These are phyloP conservation scores for Penicillium psychrofluorescens DNA, from an alignment of 495 filamentous ascomycete genomes.

Conservation along the genomic window DNA sequence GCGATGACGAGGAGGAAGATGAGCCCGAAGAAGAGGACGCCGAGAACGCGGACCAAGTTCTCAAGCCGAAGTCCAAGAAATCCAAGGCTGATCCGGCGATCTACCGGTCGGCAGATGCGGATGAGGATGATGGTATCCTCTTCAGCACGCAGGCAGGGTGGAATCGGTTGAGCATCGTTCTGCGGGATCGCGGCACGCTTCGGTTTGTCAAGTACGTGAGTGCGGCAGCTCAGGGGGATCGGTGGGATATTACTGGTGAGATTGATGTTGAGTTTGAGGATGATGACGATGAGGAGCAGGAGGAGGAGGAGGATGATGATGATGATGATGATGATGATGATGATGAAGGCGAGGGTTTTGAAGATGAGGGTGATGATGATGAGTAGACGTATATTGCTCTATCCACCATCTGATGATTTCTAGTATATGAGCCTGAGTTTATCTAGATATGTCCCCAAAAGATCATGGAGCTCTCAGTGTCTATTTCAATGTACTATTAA, in stretches of 20 bases:
- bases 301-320: slow-evolving; percentile 26
- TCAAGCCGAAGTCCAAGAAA: slow-evolving; percentile 22
- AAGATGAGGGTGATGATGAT: too few species aligned
- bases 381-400: too few species aligned
- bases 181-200: slow-evolving; percentile 78
- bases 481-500: too few species aligned
- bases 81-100: slow-evolving; percentile 65
- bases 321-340: slow-evolving; percentile 20
- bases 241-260: slow-evolving; percentile 82
- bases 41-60: slow-evolving; percentile 22
- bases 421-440: too few species aligned
- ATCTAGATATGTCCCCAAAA: too few species aligned
- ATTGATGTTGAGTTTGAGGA: slow-evolving; percentile 41
- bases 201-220: slow-evolving; percentile 97
- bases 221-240: slow-evolving; percentile 69
- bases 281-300: slow-evolving; percentile 31
- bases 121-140: slow-evolving; percentile 86
- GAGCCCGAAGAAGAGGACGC: slow-evolving; percentile 19
- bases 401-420: too few species aligned
- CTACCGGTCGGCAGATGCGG: slow-evolving; percentile 63
- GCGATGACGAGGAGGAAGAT: slow-evolving; percentile 65
- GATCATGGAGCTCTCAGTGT: too few species aligned
- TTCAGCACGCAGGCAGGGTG: slow-evolving; percentile 83
- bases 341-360: slow-evolving; percentile 7
- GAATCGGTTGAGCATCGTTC: slow-evolving; percentile 83